These are phyloP conservation scores for Apostasia shenzhenica DNA, from an alignment of 106 monocot genomes.

Conservation along the genomic window DNA sequence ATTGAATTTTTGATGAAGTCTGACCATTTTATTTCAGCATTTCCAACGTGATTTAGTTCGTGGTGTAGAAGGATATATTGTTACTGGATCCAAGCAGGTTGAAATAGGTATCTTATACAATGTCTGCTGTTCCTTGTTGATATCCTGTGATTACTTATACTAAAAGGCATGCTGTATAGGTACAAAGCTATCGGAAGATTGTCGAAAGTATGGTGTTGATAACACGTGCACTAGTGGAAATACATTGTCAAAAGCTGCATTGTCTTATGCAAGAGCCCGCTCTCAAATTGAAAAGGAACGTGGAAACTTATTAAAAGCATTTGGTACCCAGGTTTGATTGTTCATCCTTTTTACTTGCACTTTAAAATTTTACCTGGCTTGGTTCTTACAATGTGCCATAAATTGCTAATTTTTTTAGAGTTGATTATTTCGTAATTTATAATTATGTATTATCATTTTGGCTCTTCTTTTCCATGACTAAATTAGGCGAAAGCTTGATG, in stretches of 20 bases:
- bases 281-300: slow-evolving; percentile 90
- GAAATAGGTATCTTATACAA: slow-evolving; percentile 67
- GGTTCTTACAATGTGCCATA: no score
- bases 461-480: no score
- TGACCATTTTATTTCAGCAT: slow-evolving; percentile 54
- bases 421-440: no score
- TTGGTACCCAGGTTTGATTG: slow-evolving; percentile 76
- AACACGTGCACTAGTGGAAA: slow-evolving; percentile 91
- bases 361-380: no score
- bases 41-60: slow-evolving; percentile 97
- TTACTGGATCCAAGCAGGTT: slow-evolving; percentile 91
- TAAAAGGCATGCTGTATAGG: slow-evolving; percentile 22
- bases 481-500: no score
- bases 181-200: slow-evolving; percentile 86
- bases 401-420: no score
- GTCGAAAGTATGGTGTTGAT: slow-evolving; percentile 94
- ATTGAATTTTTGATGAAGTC: neutral
- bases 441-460: no score
- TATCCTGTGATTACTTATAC: slow-evolving; percentile 1
- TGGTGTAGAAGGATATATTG: slow-evolving; percentile 98
- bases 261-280: slow-evolving; percentile 61
- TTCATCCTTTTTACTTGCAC: neutral
- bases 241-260: slow-evolving; percentile 82
- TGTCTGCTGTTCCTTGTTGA: neutral
- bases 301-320: slow-evolving; percentile 77